Evolutionary conservation across 1,284 basidiomycete genomes (phyloP), one percentile per base, ranked within the genome.

Genomic region (Erythrobasidium hasegawianum): DNA sequence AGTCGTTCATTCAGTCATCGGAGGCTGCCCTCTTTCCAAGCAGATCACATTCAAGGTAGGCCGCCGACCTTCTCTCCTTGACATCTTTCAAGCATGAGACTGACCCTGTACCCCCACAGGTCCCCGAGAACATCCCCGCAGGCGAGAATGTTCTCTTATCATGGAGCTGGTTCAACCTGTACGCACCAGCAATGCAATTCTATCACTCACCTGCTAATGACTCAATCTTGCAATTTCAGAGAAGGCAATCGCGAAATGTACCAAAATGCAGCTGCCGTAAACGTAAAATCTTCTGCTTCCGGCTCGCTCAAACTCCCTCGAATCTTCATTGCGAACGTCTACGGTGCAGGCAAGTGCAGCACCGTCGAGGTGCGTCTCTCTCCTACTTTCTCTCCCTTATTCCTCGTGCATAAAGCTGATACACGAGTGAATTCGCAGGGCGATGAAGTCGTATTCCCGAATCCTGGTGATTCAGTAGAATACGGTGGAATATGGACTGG

Each of bases 241-340:
- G 55, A 55, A 13, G 61, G 62, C 4, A 65, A 65, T 29, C 55
- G 62, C n/a, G 62, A 65, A 26, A 65, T 65, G 62, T 65, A 65
- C 47, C 41, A 49, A 55, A 65, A 65, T 24, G 53, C 50, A 26
- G 62, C 62, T 57, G 62, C 62, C 1, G 40, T 65, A 22, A 33
- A 65, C 40, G 26, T 65, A 29, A 52, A 57, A 43, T 57, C 55
- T 14, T 65, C 62, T 2, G 29, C 62, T 18, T 57, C 62, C 20
- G 40, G 33, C 10, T 26, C 62, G n/a, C 54, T 65, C n/a, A 45
- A 38, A 18, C 55, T 65, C 9, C 62, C 62, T 27, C 26, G 43
- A 11, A 58, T 65, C 24, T 65, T 65, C 49, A 27, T 22, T 3
- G 62, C 62, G 16, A 65, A 65, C 43, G 54, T 55, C 11, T 58